These are phyloP conservation scores for Trifolium dubium DNA, from an alignment of 306 rosid species.

Conservation along the genomic window DNA sequence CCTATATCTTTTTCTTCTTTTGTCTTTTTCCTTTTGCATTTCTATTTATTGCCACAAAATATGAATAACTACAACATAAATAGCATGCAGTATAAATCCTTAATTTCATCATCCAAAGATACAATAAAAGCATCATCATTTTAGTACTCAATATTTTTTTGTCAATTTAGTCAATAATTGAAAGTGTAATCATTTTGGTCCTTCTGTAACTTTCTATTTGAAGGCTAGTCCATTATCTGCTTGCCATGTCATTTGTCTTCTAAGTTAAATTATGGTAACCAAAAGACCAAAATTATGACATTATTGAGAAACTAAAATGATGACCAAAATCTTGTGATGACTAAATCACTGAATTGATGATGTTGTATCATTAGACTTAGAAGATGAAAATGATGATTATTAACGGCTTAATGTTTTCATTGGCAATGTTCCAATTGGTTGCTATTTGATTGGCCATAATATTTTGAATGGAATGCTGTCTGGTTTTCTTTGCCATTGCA, in stretches of 20 bases:
- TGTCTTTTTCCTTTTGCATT: conserved; percentile 5
- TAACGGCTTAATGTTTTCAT: not conserved
- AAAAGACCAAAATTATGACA: conserved; percentile 19
- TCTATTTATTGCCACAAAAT: conserved; percentile 25
- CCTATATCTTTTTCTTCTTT: conserved; percentile 1
- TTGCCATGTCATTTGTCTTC: conserved; percentile 14
- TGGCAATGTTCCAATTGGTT: conserved; percentile 23
- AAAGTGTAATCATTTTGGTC: conserved; percentile 15
- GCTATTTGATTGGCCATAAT: conserved; percentile 23
- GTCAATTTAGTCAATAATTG: conserved; percentile 8
- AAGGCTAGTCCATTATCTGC: conserved; percentile 1
- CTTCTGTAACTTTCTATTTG: conserved; percentile 16
- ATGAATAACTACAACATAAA: conserved; percentile 22
- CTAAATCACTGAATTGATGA: conserved; percentile 14
- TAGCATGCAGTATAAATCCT: not conserved
- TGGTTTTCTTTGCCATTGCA: conserved; percentile 24
- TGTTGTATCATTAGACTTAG: conserved; percentile 9
- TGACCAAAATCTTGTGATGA: not conserved
- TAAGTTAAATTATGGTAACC: conserved; percentile 10
- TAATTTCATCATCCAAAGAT: not conserved
- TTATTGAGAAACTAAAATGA: not conserved
- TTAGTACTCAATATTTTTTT: not conserved
- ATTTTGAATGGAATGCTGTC: not conserved
- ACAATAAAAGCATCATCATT: conserved; percentile 15
- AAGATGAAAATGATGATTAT: conserved; percentile 3